A percentile compares a stretch with the other conserved stretches of the same genome.
Conservation (phyloP, 768 basidiomycete species). For the Cystobasidium ongulense region DNA sequence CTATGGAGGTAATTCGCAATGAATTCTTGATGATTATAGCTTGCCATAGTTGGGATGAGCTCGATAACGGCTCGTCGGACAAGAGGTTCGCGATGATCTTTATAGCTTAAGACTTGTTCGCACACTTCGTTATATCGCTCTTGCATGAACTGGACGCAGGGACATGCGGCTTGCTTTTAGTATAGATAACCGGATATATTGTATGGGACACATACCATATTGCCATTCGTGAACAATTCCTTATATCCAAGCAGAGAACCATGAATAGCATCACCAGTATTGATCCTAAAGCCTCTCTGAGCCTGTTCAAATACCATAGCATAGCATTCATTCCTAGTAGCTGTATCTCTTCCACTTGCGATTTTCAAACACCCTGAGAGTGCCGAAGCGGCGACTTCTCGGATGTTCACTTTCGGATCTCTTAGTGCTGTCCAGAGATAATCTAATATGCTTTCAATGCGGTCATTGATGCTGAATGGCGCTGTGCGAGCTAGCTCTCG, state of each 20-base stretch:
- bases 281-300: conserved; percentile 65
- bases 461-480: conserved; percentile 61
- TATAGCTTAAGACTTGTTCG: conserved; percentile 81
- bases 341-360: conserved; percentile 61
- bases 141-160: conserved; percentile 48
- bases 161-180: no score
- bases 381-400: conserved; percentile 86
- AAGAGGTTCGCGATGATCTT: conserved; percentile 72
- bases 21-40: conserved; percentile 88
- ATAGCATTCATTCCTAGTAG: conserved; percentile 55
- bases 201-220: conserved; percentile 58
- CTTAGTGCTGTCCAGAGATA: conserved; percentile 84
- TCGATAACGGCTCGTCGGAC: conserved; percentile 92
- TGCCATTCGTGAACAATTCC: conserved; percentile 82
- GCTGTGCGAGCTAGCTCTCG: conserved; percentile 91
- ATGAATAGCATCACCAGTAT: conserved; percentile 79
- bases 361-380: conserved; percentile 89
- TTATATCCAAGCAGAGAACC: conserved; percentile 86
- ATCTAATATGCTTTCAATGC: conserved; percentile 79
- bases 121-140: conserved; percentile 67
- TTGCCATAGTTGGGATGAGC: conserved; percentile 86
- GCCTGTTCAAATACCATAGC: conserved; percentile 81
- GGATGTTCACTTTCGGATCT: conserved; percentile 74
- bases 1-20: conserved; percentile 83
- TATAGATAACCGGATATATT: no score